Base-by-base conservation (phyloP, 257 asterid species). In the Forsythia viridissima region DNA sequence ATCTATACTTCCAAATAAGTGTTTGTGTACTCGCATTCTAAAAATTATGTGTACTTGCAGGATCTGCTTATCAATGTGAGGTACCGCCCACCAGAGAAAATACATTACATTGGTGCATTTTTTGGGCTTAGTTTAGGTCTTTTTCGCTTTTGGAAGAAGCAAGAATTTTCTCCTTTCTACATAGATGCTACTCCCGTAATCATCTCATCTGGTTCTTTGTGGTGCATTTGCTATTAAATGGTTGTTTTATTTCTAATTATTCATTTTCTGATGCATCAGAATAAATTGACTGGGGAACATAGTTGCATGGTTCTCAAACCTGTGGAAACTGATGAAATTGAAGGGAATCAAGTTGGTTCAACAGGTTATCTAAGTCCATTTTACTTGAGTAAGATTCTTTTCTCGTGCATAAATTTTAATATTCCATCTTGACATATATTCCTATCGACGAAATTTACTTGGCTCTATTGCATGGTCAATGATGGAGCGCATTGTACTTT, bases 301-400 rank as follows among this genome's bases (percentile, higher is more conserved):
- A 71, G 75, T 41, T 71, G 57, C 75, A 39, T 71, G 75, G 57
- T 71, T 52, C 51, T 71, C 21, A 71, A 71, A 36, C 75, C 57
- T 18, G 39, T 71, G 75, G 37, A 43, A 16, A 41, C 18, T 40
- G 18, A 16, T 4, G 57, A 71, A 43, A 42, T 71, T 71, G 75
- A 41, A 44, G 57, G 16, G 16, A 71, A 1, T 71, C 15, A 15
- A 12, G 41, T 44, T 71, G 37, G 7, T 20, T 8, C 57, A 41
- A 15, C 6, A 42, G 2, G 38, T 40, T n/a, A 39, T 41, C 75
- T 71, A 16, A 71, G 36, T 41, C 75, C 57, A 42, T 71, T 40
- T n/a, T 71, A 71, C 21, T 46, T 8, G 44, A 4, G 72, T 68
- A 68, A 36, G 72, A 36, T 3, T 68, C 38, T 68, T 68, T 11